Evolutionary conservation across 1,139 yeast genomes (phyloP).

Genomic region (Lodderomyces elongisporus): DNA sequence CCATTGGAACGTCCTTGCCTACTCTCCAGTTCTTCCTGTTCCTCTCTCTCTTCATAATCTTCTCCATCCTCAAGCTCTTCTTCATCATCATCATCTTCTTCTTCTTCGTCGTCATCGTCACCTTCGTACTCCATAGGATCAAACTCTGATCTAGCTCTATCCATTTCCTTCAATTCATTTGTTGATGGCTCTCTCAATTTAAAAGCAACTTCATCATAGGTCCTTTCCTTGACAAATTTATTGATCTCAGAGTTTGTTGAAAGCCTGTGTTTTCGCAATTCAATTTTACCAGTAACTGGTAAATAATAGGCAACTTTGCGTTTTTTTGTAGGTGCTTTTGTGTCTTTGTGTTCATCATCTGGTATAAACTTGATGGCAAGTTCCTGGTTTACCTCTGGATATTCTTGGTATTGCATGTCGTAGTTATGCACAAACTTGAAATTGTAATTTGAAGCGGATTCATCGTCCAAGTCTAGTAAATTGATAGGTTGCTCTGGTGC

Average conservation of each 20-base stretch:
- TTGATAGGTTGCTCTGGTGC: slow-evolving; percentile 47
- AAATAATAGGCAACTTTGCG: slow-evolving; percentile 66
- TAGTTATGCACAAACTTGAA: slow-evolving; percentile 73
- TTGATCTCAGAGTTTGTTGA: slow-evolving; percentile 45
- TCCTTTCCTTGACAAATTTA: slow-evolving; percentile 46
- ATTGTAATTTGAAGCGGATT: slow-evolving; percentile 36
- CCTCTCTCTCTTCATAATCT: slow-evolving; percentile 1
- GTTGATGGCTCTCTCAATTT: slow-evolving; percentile 70
- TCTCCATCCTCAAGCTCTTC: not conserved
- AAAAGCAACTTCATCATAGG: slow-evolving; percentile 53
- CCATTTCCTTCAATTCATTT: slow-evolving; percentile 63
- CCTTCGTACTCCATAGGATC: slow-evolving; percentile 68
- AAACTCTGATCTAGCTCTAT: slow-evolving; percentile 58
- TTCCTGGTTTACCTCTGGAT: slow-evolving; percentile 43
- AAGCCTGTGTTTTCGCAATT: slow-evolving; percentile 75
- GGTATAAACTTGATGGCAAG: slow-evolving; percentile 43
- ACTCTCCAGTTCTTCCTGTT: no score
- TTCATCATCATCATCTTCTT: slow-evolving; percentile 6
- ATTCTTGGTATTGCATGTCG: slow-evolving; percentile 62
- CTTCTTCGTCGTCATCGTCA: slow-evolving; percentile 30
- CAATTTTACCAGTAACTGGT: slow-evolving; percentile 75
- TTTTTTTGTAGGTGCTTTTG: slow-evolving; percentile 20
- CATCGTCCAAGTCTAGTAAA: slow-evolving; percentile 36
- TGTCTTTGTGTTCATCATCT: slow-evolving; percentile 42
- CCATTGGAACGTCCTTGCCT: no score